Percentiles rank a stretch among this genome's conserved stretches.
phyloP scores from a whole-genome alignment of 176 grass and related monocot genomes.

The Luzula sylvatica region DNA sequence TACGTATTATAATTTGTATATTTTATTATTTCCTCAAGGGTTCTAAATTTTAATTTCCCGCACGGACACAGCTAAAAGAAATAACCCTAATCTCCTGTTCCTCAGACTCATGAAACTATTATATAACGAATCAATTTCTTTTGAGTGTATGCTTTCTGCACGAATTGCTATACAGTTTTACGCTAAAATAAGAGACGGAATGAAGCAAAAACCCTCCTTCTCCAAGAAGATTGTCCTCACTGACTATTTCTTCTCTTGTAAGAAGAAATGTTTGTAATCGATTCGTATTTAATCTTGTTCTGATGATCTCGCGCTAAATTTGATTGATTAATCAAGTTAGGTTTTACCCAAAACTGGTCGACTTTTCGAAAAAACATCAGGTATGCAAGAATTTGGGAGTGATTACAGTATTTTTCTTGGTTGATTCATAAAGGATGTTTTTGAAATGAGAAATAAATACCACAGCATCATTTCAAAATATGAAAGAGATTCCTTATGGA shows the following conservation, averaged over 20 bases:
- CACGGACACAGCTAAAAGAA: background rate
- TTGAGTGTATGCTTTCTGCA: no score
- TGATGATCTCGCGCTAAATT: background rate
- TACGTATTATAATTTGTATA: background rate
- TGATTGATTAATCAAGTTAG: background rate
- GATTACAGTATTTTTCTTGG: background rate
- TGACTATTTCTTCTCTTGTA: background rate
- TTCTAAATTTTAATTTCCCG: slow-evolving; percentile 4
- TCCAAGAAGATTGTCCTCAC: background rate
- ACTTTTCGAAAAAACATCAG: background rate
- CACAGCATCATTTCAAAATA: no score
- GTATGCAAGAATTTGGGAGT: background rate
- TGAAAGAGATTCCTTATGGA: no score
- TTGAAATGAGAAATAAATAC: no score
- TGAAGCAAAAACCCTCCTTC: slow-evolving; percentile 4
- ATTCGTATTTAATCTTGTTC: background rate
- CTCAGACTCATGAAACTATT: no score
- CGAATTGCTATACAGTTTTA: background rate
- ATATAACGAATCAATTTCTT: no score
- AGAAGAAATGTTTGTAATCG: slow-evolving; percentile 6
- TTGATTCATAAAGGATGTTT: no score
- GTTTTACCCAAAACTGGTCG: background rate
- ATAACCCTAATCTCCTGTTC: no score
- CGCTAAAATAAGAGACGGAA: background rate
- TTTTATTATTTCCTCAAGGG: background rate